A percentile compares a stretch with the other conserved stretches of the same genome.
These are phyloP conservation scores for Plenodomus lindquistii DNA, from an alignment of 2,329 filamentous ascomycete genomes.

Conservation along the genomic window DNA sequence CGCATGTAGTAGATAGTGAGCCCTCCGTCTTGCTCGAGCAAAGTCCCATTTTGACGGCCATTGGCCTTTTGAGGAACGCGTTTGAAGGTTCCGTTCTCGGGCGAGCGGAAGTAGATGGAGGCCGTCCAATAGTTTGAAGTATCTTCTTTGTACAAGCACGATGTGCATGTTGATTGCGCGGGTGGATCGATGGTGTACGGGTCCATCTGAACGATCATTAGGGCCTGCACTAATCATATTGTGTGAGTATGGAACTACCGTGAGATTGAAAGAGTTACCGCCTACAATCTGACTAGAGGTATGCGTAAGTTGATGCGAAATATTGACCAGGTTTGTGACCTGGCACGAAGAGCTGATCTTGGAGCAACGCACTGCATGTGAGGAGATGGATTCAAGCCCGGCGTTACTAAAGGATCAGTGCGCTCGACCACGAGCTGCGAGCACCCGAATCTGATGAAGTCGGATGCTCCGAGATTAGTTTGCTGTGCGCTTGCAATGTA, in stretches of 20 bases:
- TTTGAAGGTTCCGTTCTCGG: conserved; percentile 39
- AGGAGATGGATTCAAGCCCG: conserved; percentile 28
- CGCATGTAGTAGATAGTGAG: conserved; percentile 73
- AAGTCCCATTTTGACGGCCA: conserved; percentile 10
- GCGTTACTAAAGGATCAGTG: conserved; percentile 51
- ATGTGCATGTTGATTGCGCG: conserved; percentile 32
- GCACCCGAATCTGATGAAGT: conserved; percentile 24
- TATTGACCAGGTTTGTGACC: too few species aligned
- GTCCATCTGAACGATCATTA: conserved; percentile 26
- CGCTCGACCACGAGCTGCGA: conserved; percentile 53
- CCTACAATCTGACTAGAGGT: conserved; percentile 29
- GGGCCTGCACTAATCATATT: neutral
- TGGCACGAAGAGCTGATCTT: neutral
- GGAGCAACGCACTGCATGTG: conserved; percentile 23
- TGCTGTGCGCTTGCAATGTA: neutral
- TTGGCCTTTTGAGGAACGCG: conserved; percentile 38
- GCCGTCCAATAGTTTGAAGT: conserved; percentile 42
- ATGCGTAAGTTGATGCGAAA: neutral
- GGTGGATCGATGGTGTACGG: conserved; percentile 29
- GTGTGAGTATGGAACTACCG: conserved; percentile 24
- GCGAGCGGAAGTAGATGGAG: conserved; percentile 36
- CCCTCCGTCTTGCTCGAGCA: conserved; percentile 32
- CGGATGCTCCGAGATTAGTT: neutral
- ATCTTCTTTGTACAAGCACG: conserved; percentile 34
- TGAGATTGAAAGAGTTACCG: conserved; percentile 39